Percentiles rank a stretch among this genome's conserved stretches.
These are phyloP conservation scores for Epithemia pelagica DNA, from an alignment of 108 stramenopile species.

Conservation along the genomic window DNA sequence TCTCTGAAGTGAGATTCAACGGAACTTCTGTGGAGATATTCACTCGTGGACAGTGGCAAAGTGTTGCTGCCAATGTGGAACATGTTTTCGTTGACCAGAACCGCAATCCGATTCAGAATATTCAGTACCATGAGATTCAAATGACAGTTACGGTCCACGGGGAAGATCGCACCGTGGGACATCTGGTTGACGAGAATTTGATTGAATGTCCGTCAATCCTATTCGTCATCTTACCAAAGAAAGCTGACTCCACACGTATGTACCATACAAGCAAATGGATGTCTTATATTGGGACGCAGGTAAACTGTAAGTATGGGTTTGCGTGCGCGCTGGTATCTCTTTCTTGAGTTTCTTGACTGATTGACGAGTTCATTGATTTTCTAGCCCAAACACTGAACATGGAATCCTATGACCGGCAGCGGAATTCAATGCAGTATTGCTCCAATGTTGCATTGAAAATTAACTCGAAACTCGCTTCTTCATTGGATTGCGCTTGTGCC, in stretches of 20 bases:
- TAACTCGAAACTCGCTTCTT: background rate
- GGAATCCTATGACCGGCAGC: background rate
- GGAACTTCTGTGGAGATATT: too few relatives aligned
- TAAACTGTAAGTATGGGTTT: background rate
- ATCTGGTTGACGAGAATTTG: background rate
- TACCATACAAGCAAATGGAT: background rate
- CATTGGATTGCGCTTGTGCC: background rate
- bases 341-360: too few relatives aligned
- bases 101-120: too few relatives aligned
- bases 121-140: too few relatives aligned
- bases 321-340: too few relatives aligned
- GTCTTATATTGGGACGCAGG: background rate
- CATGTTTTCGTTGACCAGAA: too few relatives aligned
- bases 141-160: too few relatives aligned
- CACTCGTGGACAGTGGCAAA: too few relatives aligned
- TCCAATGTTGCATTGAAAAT: background rate
- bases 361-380: too few relatives aligned
- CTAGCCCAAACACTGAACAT: background rate
- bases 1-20: too few relatives aligned
- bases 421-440: background rate
- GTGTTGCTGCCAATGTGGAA: too few relatives aligned
- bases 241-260: background rate
- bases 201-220: background rate
- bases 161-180: background rate
- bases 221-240: background rate